phyloP scores from a whole-genome alignment of 1,284 basidiomycete species.

The Rhizoctonia solani region DNA sequence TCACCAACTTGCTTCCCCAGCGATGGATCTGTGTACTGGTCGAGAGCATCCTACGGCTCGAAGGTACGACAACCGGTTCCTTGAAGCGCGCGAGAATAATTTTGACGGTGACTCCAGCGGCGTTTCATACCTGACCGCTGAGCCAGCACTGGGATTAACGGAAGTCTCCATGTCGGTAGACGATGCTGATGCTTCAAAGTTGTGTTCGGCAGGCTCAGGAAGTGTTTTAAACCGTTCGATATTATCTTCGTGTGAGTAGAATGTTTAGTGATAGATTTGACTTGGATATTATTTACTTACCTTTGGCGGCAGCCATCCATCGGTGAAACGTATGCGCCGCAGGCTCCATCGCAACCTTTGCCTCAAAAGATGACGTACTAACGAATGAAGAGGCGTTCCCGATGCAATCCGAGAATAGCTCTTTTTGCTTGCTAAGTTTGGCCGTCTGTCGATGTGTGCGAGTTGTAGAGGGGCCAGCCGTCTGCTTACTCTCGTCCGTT shows the following conservation, averaged over 20 bases:
- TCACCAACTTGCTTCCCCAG: too few species aligned
- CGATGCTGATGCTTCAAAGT: not conserved
- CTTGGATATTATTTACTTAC: not conserved
- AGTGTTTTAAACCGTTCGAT: slow-evolving; percentile 5
- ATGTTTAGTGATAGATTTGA: not conserved
- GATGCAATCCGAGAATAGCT: slow-evolving; percentile 19
- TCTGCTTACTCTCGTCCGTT: too few species aligned
- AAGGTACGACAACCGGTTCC: not conserved
- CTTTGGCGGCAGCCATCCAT: slow-evolving; percentile 12
- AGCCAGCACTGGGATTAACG: not conserved
- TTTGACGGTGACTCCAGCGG: not conserved
- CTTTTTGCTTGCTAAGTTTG: not conserved
- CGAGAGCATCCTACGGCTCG: slow-evolving; percentile 16
- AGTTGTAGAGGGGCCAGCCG: too few species aligned
- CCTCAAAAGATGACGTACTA: slow-evolving; percentile 18
- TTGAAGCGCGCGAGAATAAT: not conserved
- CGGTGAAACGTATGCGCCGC: slow-evolving; percentile 7
- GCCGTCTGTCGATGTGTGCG: not conserved
- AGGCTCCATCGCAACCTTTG: slow-evolving; percentile 21
- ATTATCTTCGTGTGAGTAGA: slow-evolving; percentile 2
- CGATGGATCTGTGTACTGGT: too few species aligned
- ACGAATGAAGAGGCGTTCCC: slow-evolving; percentile 21
- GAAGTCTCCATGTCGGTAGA: not conserved
- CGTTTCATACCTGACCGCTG: not conserved
- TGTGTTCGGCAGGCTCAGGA: slow-evolving; percentile 1